Conservation (phyloP, 2,329 filamentous ascomycete species). For the Didymella keratinophila region DNA sequence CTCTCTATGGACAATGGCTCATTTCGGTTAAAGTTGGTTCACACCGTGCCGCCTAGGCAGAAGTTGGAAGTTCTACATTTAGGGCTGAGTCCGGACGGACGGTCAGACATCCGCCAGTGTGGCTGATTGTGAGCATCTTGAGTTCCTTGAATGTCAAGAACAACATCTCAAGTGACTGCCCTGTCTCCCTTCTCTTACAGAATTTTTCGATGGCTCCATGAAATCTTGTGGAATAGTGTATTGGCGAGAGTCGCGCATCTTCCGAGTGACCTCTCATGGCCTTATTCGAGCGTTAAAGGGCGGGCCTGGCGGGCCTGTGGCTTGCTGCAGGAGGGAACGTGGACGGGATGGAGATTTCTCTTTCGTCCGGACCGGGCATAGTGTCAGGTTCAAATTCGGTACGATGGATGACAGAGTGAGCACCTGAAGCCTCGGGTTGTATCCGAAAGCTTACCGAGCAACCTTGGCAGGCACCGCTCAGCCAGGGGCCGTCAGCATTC, state of each 20-base stretch:
- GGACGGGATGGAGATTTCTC: slow-evolving; percentile 10
- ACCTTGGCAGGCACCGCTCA: slow-evolving; percentile 19
- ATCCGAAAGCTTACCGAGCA: slow-evolving; percentile 16
- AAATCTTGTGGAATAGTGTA: not conserved
- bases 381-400: slow-evolving; percentile 11
- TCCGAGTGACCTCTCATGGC: not conserved
- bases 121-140: not conserved
- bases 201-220: not conserved
- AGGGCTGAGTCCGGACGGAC: slow-evolving; percentile 23
- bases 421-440: slow-evolving; percentile 15
- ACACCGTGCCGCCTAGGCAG: slow-evolving; percentile 1
- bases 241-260: not conserved
- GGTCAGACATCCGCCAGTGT: slow-evolving; percentile 29
- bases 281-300: slow-evolving; percentile 4
- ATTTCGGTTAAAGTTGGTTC: slow-evolving; percentile 36
- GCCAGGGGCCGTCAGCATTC: slow-evolving; percentile 13
- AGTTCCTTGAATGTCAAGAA: not conserved
- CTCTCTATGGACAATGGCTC: slow-evolving; percentile 18
- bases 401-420: slow-evolving; percentile 11
- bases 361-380: slow-evolving; percentile 11
- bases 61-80: slow-evolving; percentile 12
- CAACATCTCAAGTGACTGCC: too few relatives aligned
- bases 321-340: slow-evolving; percentile 16
- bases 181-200: not conserved
- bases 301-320: slow-evolving; percentile 13